A percentile compares a stretch with the other conserved stretches of the same genome.
These are phyloP conservation scores for Asterella californica DNA, from an alignment of 225 moss, liverwort and hornwort species.

Conservation along the genomic window DNA sequence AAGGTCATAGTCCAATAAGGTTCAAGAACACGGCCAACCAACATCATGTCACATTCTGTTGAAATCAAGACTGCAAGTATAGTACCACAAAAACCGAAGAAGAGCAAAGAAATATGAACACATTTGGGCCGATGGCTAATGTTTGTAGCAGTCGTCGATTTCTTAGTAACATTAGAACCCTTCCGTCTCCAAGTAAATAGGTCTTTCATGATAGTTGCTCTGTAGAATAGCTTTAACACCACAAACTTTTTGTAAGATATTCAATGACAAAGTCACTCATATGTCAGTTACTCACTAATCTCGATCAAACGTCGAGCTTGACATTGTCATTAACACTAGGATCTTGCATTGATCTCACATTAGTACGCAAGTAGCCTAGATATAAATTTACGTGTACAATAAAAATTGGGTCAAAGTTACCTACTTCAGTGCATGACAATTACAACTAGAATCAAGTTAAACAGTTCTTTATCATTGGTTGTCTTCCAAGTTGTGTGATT, in stretches of 20 bases:
- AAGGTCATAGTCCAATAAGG: not conserved
- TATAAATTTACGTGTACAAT: too few species aligned
- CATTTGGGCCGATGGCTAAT: not conserved
- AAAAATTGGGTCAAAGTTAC: not conserved
- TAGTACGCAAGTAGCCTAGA: too few species aligned
- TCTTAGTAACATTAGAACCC: not conserved
- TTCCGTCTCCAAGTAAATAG: not conserved
- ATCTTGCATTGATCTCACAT: too few species aligned
- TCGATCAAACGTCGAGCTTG: too few species aligned
- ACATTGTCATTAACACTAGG: too few species aligned
- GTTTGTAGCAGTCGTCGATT: not conserved
- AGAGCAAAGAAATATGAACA: not conserved
- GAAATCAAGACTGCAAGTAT: not conserved
- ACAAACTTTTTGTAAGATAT: too few species aligned
- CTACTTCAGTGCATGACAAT: not conserved
- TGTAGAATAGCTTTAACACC: too few species aligned
- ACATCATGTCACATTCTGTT: not conserved
- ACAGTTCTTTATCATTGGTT: not conserved
- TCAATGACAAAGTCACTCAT: too few species aligned
- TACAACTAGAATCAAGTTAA: not conserved
- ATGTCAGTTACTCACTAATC: too few species aligned
- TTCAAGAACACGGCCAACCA: not conserved
- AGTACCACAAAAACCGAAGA: not conserved
- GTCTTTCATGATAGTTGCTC: not conserved
- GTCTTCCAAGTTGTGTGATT: too few species aligned